Base-by-base conservation (phyloP, 164 flowering plant species). In the Akebia trifoliata region DNA sequence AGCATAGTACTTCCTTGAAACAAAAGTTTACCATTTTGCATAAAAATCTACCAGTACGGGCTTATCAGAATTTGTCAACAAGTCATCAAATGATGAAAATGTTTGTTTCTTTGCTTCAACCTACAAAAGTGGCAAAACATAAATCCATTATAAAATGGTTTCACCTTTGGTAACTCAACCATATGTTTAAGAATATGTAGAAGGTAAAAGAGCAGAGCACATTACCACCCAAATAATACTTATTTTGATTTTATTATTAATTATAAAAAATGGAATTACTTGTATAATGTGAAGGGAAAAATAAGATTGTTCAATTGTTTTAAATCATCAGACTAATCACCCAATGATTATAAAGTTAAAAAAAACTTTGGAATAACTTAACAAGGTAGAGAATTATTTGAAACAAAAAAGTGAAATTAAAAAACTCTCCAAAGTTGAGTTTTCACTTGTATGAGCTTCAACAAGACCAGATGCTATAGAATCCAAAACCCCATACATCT, bases 41-140 rank as follows among this genome's bases (percentile, higher is more conserved):
- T 88, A 92, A 62, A 92, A 92, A 68, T 92, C 98, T 56, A 92
- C 96, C 60, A 92, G 58, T 31, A 88, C 78, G 49, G 98, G 96
- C 71, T 81, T 88, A 37, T 86, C 87, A 57, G 96, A 72, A 37
- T 73, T 82, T 47, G 68, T 78, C 62, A 92, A 68, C 84, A 89
- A 58, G 5, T 86, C 98, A 64, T 85, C 95, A 42, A 92, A 76
- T 40, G 87, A 72, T 25, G 87, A 74, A 72, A 77, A 89, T 17
- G 85, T 76, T 69, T 83, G 85, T 67, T 92, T 76, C 79, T 70
- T 83, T 62, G 98, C 86, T 74, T 74, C 62, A 48, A 86, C 93
- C 98, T 91, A 65, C 59, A 71, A 29, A 45, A 54, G 7, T 12
- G 17, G 50, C n/a, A 51, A 42, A 56, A 25, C 4, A 45, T 26